A percentile compares a stretch with the other conserved stretches of the same genome.
Conservation (phyloP, 2,329 filamentous ascomycete species). For the Bipolaris gigantea region DNA sequence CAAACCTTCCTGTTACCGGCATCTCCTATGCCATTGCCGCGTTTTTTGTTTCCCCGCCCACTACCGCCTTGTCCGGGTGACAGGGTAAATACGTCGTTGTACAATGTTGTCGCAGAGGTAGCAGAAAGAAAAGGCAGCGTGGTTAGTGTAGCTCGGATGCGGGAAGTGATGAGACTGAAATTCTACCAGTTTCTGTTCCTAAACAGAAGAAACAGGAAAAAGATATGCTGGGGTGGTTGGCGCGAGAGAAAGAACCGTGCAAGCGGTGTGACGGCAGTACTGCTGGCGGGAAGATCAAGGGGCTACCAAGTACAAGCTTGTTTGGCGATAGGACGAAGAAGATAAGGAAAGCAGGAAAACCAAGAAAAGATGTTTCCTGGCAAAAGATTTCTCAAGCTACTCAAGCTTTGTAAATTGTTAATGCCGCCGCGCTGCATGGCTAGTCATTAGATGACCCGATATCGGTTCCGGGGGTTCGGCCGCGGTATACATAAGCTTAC, state of each 20-base stretch:
- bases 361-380: neutral
- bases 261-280: neutral
- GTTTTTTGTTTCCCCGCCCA: constrained; percentile 18
- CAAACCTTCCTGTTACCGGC: neutral
- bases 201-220: constrained; percentile 4
- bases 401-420: neutral
- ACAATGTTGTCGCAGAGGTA: neutral
- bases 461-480: neutral
- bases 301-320: neutral
- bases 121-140: constrained; percentile 2
- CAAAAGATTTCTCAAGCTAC: neutral
- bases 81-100: neutral
- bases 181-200: constrained; percentile 14
- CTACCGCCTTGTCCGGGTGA: constrained; percentile 7
- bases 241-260: neutral
- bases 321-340: neutral
- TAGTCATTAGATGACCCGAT: neutral
- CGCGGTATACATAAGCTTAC: neutral
- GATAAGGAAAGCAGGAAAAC: neutral
- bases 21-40: constrained; percentile 9
- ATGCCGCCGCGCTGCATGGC: neutral
- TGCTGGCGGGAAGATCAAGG: neutral
- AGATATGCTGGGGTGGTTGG: neutral
- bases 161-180: constrained; percentile 5
- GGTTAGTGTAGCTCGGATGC: constrained; percentile 1